A percentile compares a stretch with the other conserved stretches of the same genome.
Conservation (phyloP, 2,329 filamentous ascomycete genomes). For the Xenosphaeropsis pyriputrescens region DNA sequence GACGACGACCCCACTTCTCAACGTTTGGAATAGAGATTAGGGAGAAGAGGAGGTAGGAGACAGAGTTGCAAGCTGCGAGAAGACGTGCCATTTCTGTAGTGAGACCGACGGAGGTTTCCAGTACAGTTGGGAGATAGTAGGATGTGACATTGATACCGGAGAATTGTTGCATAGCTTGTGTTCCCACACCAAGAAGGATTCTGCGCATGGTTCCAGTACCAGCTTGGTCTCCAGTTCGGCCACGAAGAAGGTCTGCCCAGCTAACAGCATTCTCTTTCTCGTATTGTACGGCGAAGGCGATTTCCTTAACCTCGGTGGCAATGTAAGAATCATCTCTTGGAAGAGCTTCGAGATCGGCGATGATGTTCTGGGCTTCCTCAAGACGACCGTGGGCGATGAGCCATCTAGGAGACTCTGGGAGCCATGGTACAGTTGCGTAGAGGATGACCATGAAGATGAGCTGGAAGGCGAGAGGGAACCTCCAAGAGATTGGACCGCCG, state of each 20-base stretch:
- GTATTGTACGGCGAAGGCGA: slow-evolving; percentile 51
- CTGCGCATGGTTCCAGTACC: slow-evolving; percentile 31
- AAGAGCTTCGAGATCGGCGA: slow-evolving; percentile 16
- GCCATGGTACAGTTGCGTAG: slow-evolving; percentile 16
- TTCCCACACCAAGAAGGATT: slow-evolving; percentile 24
- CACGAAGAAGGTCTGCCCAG: not conserved
- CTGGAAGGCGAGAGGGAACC: slow-evolving; percentile 33
- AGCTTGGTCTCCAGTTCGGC: slow-evolving; percentile 19
- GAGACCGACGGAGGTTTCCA: slow-evolving; percentile 27
- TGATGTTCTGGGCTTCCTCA: slow-evolving; percentile 15
- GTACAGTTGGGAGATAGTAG: slow-evolving; percentile 28
- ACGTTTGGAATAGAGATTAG: slow-evolving; percentile 12
- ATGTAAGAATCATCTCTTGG: slow-evolving; percentile 32
- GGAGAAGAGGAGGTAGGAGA: not conserved
- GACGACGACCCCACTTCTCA: slow-evolving; percentile 38
- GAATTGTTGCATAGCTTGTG: slow-evolving; percentile 29
- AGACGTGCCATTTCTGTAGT: slow-evolving; percentile 9
- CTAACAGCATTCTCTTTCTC: slow-evolving; percentile 23
- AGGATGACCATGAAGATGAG: slow-evolving; percentile 25
- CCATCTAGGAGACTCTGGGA: slow-evolving; percentile 22
- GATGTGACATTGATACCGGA: slow-evolving; percentile 21
- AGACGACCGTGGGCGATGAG: slow-evolving; percentile 14
- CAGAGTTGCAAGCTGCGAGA: not conserved
- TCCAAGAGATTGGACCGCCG: slow-evolving; percentile 28
- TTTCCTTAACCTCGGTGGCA: slow-evolving; percentile 29